A percentile compares a stretch with the other conserved stretches of the same genome.
Evolutionary conservation across 768 basidiomycete species (phyloP).

Genomic region (Mycena rebaudengoi): DNA sequence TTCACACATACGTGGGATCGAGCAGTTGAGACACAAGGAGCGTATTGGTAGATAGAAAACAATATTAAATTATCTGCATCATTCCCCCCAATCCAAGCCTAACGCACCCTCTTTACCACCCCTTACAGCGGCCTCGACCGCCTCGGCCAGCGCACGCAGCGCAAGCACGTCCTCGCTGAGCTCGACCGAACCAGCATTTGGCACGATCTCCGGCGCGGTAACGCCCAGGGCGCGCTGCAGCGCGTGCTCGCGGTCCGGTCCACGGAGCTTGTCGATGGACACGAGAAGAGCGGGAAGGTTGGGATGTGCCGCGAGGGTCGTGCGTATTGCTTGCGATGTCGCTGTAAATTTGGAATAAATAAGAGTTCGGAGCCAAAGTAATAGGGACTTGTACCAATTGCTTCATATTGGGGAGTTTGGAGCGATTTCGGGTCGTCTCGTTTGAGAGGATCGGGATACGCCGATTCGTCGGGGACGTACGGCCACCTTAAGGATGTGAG

Average conservation of each 20-base stretch:
- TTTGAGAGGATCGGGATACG: slow-evolving; percentile 85
- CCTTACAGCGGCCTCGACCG: too few species aligned
- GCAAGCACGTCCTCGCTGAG: slow-evolving; percentile 53
- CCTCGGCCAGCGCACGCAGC: slow-evolving; percentile 67
- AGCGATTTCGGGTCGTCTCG: slow-evolving; percentile 87
- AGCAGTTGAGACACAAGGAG: too few species aligned
- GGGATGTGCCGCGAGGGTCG: slow-evolving; percentile 60
- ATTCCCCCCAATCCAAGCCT: slow-evolving; percentile 78
- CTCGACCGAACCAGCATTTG: slow-evolving; percentile 36
- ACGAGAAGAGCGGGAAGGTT: too few species aligned
- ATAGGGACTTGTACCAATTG: slow-evolving; percentile 63
- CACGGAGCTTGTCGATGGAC: slow-evolving; percentile 73
- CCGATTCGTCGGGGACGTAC: slow-evolving; percentile 81
- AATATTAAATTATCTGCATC: too few species aligned
- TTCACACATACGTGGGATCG: too few species aligned
- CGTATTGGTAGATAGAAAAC: too few species aligned
- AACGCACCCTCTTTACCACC: slow-evolving; percentile 57
- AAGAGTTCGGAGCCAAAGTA: not conserved
- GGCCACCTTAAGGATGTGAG: slow-evolving; percentile 89
- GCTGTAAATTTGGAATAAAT: slow-evolving; percentile 53
- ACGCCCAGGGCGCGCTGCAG: slow-evolving; percentile 72
- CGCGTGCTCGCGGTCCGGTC: slow-evolving; percentile 69
- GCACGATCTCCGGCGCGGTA: slow-evolving; percentile 51
- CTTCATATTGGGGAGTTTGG: slow-evolving; percentile 77
- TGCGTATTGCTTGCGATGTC: too few species aligned